A percentile compares a stretch with the other conserved stretches of the same genome.
phyloP scores from a whole-genome alignment of 345 rosid species.

The Eutrema japonicum region DNA sequence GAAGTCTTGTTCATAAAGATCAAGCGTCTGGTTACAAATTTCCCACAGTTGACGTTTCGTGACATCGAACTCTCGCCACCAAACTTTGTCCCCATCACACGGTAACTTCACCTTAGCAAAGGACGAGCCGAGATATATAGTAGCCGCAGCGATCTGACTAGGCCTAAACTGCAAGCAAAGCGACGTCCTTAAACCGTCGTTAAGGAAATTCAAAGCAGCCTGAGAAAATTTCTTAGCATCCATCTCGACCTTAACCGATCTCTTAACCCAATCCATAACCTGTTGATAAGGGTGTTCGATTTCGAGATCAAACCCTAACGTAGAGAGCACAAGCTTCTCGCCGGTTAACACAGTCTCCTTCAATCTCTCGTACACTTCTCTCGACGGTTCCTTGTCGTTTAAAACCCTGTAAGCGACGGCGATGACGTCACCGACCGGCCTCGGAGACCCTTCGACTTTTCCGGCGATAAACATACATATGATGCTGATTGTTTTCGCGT shows the following conservation, averaged over 20 bases:
- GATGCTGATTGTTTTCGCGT: constrained; percentile 10
- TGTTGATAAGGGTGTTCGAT: constrained; percentile 25
- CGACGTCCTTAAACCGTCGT: constrained; percentile 19
- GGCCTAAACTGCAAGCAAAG: constrained; percentile 26
- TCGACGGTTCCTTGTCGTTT: background rate
- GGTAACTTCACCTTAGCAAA: constrained; percentile 23
- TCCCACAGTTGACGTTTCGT: background rate
- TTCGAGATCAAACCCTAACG: constrained; percentile 19
- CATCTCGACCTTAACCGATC: background rate
- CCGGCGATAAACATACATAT: constrained; percentile 36
- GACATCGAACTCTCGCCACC: constrained; percentile 29
- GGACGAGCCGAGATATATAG: constrained; percentile 7
- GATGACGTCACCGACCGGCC: background rate
- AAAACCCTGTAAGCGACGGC: background rate
- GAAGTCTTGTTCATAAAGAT: constrained; percentile 14
- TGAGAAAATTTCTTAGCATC: constrained; percentile 5
- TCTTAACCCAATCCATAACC: constrained; percentile 24
- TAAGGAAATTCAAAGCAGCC: constrained; percentile 17
- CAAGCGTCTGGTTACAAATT: constrained; percentile 29
- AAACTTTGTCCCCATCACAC: constrained; percentile 17
- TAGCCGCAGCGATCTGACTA: constrained; percentile 26
- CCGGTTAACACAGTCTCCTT: constrained; percentile 13
- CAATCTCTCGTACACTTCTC: constrained; percentile 1
- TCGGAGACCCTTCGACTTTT: constrained; percentile 29
- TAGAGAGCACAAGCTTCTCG: constrained; percentile 32